These are phyloP conservation scores for Linum lewisii DNA, from an alignment of 345 rosid species.

Conservation along the genomic window DNA sequence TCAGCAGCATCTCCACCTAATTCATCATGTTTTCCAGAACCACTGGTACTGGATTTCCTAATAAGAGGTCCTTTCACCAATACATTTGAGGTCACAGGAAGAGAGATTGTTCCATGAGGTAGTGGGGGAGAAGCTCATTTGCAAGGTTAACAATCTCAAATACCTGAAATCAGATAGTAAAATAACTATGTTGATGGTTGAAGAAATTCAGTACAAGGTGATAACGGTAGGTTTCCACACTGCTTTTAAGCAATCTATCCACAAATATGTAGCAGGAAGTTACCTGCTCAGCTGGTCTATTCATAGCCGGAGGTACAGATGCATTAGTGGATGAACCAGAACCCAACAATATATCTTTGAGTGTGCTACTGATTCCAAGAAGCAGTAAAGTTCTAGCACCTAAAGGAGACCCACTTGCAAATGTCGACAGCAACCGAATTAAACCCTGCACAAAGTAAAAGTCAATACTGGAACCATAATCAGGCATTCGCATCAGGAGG, in stretches of 20 bases:
- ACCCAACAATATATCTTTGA: constrained; percentile 80
- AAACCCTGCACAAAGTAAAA: constrained; percentile 52
- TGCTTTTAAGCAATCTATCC: neutral
- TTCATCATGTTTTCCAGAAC: constrained; percentile 63
- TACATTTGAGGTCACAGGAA: constrained; percentile 63
- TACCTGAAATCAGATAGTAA: constrained; percentile 32
- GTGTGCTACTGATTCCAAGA: constrained; percentile 89
- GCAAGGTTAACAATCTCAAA: constrained; percentile 98
- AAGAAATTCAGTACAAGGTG: neutral
- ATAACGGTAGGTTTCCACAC: neutral
- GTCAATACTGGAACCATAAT: constrained; percentile 22
- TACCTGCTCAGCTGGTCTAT: constrained; percentile 98
- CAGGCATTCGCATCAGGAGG: constrained; percentile 2
- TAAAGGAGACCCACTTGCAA: constrained; percentile 94
- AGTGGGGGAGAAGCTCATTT: constrained; percentile 98
- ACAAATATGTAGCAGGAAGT: neutral
- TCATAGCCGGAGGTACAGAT: constrained; percentile 82
- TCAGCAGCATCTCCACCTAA: constrained; percentile 38
- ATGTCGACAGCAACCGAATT: constrained; percentile 90
- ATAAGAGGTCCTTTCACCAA: constrained; percentile 63
- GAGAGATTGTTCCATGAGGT: constrained; percentile 85
- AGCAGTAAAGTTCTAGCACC: constrained; percentile 90
- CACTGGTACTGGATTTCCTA: constrained; percentile 57
- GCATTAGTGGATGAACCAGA: constrained; percentile 75
- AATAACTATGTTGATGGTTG: neutral